phyloP scores from a whole-genome alignment of 257 asterid species.

The Solanum virginianum region DNA sequence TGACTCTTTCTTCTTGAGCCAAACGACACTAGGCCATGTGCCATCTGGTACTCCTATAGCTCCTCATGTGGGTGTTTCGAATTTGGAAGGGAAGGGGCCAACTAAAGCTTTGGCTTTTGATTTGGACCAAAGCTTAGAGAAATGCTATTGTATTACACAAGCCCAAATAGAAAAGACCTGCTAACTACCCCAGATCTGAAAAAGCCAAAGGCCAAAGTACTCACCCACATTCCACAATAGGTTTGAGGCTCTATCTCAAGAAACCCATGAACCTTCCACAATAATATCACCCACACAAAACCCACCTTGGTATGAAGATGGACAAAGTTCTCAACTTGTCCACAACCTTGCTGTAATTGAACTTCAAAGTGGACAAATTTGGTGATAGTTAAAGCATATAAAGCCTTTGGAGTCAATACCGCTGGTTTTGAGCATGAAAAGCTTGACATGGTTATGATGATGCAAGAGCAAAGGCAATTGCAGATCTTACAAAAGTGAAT shows the following conservation, averaged over 20 bases:
- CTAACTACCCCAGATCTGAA: not conserved
- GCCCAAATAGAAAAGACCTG: not conserved
- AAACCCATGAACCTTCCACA: not conserved
- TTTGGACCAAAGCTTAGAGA: not conserved
- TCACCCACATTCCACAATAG: not conserved
- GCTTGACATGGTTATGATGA: not conserved
- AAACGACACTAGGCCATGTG: not conserved
- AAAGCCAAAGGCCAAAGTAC: not conserved
- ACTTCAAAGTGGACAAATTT: not conserved
- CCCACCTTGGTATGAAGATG: not conserved
- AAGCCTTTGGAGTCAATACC: too few relatives aligned
- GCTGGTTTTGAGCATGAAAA: too few relatives aligned
- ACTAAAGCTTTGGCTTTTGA: not conserved
- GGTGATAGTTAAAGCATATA: not conserved
- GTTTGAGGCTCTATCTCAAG: not conserved
- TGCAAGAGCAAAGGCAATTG: not conserved
- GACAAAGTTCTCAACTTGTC: not conserved
- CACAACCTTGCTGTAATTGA: not conserved
- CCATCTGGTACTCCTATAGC: not conserved
- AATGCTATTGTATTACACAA: not conserved
- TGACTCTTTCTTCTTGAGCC: not conserved
- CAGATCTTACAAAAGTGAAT: not conserved
- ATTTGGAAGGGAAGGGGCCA: not conserved
- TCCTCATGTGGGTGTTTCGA: not conserved
- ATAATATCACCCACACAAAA: not conserved